A percentile compares a stretch with the other conserved stretches of the same genome.
These are phyloP conservation scores for Tillandsia fasciculata DNA, from an alignment of 176 grass and related monocot genomes.

Conservation along the genomic window DNA sequence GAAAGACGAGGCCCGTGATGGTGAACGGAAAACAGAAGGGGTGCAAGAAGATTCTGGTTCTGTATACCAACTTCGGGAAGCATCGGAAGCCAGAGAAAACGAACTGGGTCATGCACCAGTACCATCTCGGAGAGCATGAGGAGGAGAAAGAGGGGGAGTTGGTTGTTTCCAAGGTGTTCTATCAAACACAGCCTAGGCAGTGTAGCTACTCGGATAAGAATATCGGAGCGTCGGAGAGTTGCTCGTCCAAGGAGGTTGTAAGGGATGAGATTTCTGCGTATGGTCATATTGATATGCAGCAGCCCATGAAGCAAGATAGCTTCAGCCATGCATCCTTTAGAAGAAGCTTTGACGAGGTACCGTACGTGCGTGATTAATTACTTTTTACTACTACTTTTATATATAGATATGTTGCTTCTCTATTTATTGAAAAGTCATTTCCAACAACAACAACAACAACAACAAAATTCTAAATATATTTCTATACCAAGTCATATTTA, in stretches of 20 bases:
- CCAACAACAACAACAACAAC: too few species aligned
- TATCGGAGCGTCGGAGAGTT: conserved; percentile 6
- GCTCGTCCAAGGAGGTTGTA: conserved; percentile 10
- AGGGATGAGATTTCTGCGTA: conserved; percentile 11
- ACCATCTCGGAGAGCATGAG: conserved; percentile 58
- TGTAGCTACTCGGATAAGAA: conserved; percentile 19
- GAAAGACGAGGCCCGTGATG: conserved; percentile 71
- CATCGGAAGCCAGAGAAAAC: conserved; percentile 71
- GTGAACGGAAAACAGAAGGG: conserved; percentile 55
- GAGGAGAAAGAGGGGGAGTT: conserved; percentile 92
- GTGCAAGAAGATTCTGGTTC: conserved; percentile 93
- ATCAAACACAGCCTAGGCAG: conserved; percentile 90
- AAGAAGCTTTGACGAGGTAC: conserved; percentile 52
- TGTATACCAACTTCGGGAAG: conserved; percentile 95
- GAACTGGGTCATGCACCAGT: conserved; percentile 99
- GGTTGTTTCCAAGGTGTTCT: conserved; percentile 96
- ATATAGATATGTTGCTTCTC: neutral
- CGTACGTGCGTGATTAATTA: neutral
- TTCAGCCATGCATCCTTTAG: conserved; percentile 57
- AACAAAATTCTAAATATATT: too few species aligned
- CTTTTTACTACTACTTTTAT: neutral
- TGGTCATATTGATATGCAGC: conserved; percentile 7
- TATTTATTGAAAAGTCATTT: too few species aligned
- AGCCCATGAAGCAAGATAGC: conserved; percentile 15
- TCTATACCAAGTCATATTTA: too few species aligned